Evolutionary conservation across 75 land plant genomes (phyloP).

Genomic region (Cryptomeria japonica): DNA sequence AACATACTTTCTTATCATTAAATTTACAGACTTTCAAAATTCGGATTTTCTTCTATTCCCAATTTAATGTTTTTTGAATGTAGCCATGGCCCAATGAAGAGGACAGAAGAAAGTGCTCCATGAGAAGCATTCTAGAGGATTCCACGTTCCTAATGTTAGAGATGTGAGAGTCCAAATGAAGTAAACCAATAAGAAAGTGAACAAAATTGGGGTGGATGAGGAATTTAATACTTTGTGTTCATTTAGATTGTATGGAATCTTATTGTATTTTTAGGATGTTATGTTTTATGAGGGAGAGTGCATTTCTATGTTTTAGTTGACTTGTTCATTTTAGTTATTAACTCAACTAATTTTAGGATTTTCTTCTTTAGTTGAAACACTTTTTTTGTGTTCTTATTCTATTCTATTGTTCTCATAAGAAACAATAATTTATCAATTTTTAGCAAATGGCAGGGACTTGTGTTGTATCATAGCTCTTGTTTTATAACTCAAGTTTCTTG

Average conservation of each 20-base stretch:
- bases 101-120: constrained; percentile 41
- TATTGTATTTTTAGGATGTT: not conserved
- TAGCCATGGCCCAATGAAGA: constrained; percentile 72
- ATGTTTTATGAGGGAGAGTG: not conserved
- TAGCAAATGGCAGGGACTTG: too few species aligned
- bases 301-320: not conserved
- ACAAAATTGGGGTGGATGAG: not conserved
- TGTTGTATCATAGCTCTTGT: too few species aligned
- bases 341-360: not conserved
- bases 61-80: not conserved
- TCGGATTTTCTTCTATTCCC: not conserved
- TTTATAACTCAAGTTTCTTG: too few species aligned
- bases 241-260: not conserved
- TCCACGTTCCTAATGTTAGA: constrained; percentile 41
- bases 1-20: not conserved
- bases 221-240: not conserved
- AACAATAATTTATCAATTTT: too few species aligned
- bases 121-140: constrained; percentile 68
- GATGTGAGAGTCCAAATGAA: constrained; percentile 48
- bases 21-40: not conserved
- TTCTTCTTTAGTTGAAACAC: not conserved
- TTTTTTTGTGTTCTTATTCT: too few species aligned
- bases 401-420: not conserved
- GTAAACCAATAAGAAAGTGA: constrained; percentile 16
- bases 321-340: not conserved